These are phyloP conservation scores for Clarireedia monteithiana DNA, from an alignment of 2,329 filamentous ascomycete genomes.

Conservation along the genomic window DNA sequence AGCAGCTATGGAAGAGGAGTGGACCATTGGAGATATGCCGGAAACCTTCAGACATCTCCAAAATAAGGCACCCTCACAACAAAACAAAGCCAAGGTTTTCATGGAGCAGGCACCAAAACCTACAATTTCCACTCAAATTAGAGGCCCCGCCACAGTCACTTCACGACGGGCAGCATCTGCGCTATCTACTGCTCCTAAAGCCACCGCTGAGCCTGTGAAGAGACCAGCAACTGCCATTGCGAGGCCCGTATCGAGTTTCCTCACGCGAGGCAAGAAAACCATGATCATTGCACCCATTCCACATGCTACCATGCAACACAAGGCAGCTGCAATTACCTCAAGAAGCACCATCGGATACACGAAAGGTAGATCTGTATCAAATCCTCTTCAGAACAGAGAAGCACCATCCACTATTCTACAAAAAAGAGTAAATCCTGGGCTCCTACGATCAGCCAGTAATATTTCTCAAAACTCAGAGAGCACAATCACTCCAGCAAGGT, in stretches of 20 bases:
- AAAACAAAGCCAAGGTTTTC: constrained; percentile 9
- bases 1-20: constrained; percentile 55
- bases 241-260: constrained; percentile 26
- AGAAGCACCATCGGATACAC: constrained; percentile 80
- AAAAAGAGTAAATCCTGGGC: constrained; percentile 8
- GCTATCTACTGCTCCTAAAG: constrained; percentile 36
- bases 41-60: constrained; percentile 33
- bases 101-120: constrained; percentile 19
- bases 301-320: constrained; percentile 46
- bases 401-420: constrained; percentile 2
- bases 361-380: constrained; percentile 56
- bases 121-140: constrained; percentile 12
- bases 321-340: constrained; percentile 59
- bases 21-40: constrained; percentile 49
- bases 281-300: constrained; percentile 33
- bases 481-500: constrained; percentile 43
- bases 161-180: constrained; percentile 49
- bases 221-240: constrained; percentile 29
- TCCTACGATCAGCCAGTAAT: constrained; percentile 25
- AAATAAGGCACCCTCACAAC: constrained; percentile 22
- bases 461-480: constrained; percentile 33
- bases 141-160: constrained; percentile 42
- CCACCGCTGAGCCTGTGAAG: constrained; percentile 21
- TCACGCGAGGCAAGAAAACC: constrained; percentile 29
- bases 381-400: constrained; percentile 23